Percentiles rank a stretch among this genome's conserved stretches.
phyloP scores from a whole-genome alignment of 2,329 filamentous ascomycete genomes.

The Paraconiothyrium brasiliense region DNA sequence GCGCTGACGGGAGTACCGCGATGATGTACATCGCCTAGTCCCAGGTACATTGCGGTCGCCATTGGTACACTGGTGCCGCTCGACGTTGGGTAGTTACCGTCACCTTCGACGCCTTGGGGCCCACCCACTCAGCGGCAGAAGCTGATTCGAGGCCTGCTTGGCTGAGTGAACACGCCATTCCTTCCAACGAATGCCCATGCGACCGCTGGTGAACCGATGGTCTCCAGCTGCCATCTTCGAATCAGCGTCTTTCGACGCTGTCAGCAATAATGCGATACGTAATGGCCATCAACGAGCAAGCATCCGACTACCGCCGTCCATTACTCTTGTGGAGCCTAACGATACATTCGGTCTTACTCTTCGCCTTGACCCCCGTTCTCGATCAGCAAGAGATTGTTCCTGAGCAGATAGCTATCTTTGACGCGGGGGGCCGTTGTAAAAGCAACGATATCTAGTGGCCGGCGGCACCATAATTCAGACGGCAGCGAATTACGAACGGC shows the following conservation, averaged over 20 bases:
- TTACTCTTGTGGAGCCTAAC: not conserved
- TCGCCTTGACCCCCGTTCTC: not conserved
- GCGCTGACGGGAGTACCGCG: conserved; percentile 12
- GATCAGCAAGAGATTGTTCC: not conserved
- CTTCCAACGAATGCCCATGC: conserved; percentile 10
- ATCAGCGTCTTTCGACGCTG: not conserved
- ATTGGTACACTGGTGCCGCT: conserved; percentile 23
- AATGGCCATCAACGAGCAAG: not conserved
- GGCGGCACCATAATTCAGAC: conserved; percentile 16
- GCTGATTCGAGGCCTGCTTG: conserved; percentile 12
- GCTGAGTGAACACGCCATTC: conserved; percentile 3
- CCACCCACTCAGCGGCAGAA: conserved; percentile 7
- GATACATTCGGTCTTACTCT: not conserved
- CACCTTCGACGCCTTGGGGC: not conserved
- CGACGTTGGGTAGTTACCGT: conserved; percentile 9
- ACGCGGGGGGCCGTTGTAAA: not conserved
- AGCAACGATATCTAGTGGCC: conserved; percentile 3
- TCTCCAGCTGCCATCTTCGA: conserved; percentile 11
- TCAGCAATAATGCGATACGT: conserved; percentile 13
- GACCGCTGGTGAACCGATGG: not conserved
- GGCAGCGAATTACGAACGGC: conserved; percentile 29
- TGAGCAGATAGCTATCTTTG: not conserved
- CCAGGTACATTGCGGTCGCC: conserved; percentile 10
- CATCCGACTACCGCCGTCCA: not conserved
- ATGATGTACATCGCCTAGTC: conserved; percentile 15